phyloP scores from a whole-genome alignment of 306 rosid species.

The Calophaca sinica region DNA sequence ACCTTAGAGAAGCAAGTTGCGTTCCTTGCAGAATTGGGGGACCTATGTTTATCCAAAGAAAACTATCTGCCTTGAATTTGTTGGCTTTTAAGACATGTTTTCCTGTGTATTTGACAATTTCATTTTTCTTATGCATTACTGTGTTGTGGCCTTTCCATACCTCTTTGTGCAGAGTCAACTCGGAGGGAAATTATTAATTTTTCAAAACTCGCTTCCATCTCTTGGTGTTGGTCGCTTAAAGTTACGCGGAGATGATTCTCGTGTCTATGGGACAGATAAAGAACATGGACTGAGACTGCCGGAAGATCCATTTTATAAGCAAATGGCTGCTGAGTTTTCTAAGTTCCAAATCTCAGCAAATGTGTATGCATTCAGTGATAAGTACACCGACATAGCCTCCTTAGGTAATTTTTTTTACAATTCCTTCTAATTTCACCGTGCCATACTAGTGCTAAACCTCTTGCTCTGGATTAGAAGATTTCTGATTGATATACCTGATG shows the following conservation, averaged over 20 bases:
- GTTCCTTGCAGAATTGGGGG: conserved; percentile 29
- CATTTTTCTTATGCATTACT: conserved; percentile 37
- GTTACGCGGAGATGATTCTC: conserved; percentile 96
- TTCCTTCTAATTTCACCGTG: conserved; percentile 25
- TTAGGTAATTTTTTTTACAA: conserved; percentile 63
- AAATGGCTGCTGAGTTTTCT: conserved; percentile 99
- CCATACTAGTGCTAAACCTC: conserved; percentile 5
- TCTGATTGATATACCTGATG: conserved; percentile 35
- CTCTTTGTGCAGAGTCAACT: conserved; percentile 79
- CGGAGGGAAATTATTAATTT: conserved; percentile 95
- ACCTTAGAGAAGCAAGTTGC: conserved; percentile 36
- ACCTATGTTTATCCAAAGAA: conserved; percentile 27
- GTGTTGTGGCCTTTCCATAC: conserved; percentile 30
- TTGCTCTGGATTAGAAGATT: conserved; percentile 37
- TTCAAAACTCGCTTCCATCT: conserved; percentile 95
- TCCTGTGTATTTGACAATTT: conserved; percentile 26
- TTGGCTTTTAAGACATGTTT: conserved; percentile 25
- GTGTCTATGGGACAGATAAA: conserved; percentile 95
- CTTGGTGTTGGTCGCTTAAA: conserved; percentile 96
- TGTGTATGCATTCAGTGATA: conserved; percentile 93
- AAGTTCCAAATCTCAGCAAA: conserved; percentile 89
- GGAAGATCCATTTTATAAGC: conserved; percentile 98
- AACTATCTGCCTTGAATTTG: conserved; percentile 9
- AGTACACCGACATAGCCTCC: conserved; percentile 96
- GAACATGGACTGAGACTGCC: conserved; percentile 85